These are phyloP conservation scores for Sporisorium scitamineum DNA, from an alignment of 1,284 basidiomycete species.

Conservation along the genomic window DNA sequence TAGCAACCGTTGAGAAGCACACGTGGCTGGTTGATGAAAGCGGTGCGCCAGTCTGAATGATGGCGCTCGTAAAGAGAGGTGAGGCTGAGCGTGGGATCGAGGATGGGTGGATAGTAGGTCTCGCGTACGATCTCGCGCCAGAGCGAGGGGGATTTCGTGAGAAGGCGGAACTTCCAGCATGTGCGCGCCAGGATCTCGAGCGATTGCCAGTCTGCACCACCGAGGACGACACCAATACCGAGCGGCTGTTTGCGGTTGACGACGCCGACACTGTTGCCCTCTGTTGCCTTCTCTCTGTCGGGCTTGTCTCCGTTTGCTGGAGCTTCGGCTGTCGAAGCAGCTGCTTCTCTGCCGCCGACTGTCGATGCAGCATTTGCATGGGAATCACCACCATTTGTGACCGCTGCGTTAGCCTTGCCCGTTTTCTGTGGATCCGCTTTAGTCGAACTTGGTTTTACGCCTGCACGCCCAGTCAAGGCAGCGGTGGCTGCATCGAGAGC, in stretches of 20 bases:
- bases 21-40: slow-evolving; percentile 65
- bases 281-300: slow-evolving; percentile 12
- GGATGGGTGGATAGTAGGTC: slow-evolving; percentile 59
- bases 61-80: slow-evolving; percentile 38
- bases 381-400: not conserved
- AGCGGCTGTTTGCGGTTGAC: slow-evolving; percentile 30
- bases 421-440: slow-evolving; percentile 6
- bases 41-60: slow-evolving; percentile 59
- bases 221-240: slow-evolving; percentile 56
- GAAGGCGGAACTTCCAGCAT: slow-evolving; percentile 64
- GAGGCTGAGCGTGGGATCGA: slow-evolving; percentile 29
- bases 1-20: slow-evolving; percentile 65
- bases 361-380: not conserved
- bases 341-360: not conserved
- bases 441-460: not conserved
- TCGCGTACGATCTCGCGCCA: slow-evolving; percentile 61
- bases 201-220: slow-evolving; percentile 62
- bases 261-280: slow-evolving; percentile 10
- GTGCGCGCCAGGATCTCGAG: slow-evolving; percentile 60
- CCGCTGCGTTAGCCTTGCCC: not conserved
- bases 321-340: not conserved
- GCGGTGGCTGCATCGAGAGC: slow-evolving; percentile 35
- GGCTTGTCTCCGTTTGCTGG: slow-evolving; percentile 6
- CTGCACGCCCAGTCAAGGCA: slow-evolving; percentile 17
- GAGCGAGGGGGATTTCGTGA: slow-evolving; percentile 54